Evolutionary conservation across 352 stramenopile species (phyloP), one percentile per base, ranked within the genome.

Genomic region (Aphanomyces euteiches): DNA sequence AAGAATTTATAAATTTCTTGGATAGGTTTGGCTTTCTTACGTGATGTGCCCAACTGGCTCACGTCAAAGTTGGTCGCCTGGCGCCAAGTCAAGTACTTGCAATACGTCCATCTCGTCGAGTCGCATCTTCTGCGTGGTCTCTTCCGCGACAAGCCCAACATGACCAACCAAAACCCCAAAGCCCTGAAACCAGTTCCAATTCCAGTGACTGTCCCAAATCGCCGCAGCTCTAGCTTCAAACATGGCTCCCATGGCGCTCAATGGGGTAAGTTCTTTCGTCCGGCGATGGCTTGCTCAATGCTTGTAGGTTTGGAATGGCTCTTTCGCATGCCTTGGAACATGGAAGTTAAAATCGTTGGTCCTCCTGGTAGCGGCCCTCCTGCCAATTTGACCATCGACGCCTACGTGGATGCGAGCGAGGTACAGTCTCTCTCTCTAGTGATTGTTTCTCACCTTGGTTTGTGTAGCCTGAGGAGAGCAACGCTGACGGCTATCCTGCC

Each of bases 271-370:
- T 60, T 43, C n/a, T 60, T 12, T 60, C n/a, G 15, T 28, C 28
- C 28, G 28, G 28, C 1, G 28, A 28, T 28, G 28, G 28, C 28
- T 43, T 17, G 54, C 37, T 17, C 54, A 60, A 12, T n/a, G 43
- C 10, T 47, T 67, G 59, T 38, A 67, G 59, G 43, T 17, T 76
- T 96, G 4, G 88, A 96, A 66, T 96, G 88, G 88, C 77, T 96
- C 2, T 96, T 94, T 67, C 87, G 88, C 56, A 94, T 96, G 87
- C 88, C 88, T 3, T 96, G 88, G 88, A 96, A 96, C 61, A 96
- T 96, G 85, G 88, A 96, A 72, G 88, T 96, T 47, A 96, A 96
- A 75, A 93, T 96, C 67, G 84, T 94, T 7, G 88, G 88, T 0
- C 88, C 88, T 19, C 88, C 88, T 58, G 88, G 88, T 37, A 93